Conservation (phyloP, 1,284 basidiomycete genomes). For the Ceratobasidium papillatum region DNA sequence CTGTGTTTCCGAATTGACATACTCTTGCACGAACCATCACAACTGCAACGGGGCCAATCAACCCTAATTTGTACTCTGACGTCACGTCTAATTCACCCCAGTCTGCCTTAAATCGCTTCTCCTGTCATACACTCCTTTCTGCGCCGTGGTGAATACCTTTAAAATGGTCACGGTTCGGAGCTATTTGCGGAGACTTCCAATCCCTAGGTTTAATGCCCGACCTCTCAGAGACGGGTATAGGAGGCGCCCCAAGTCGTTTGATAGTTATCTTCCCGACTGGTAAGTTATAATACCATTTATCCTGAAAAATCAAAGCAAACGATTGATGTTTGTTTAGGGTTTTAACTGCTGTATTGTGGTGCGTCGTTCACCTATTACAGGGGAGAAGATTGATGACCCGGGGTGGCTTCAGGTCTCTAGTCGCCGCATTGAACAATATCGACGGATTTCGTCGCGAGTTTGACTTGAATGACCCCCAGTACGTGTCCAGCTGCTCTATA, state of each 20-base stretch:
- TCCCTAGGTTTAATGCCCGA: constrained; percentile 23
- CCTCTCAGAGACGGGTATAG: constrained; percentile 28
- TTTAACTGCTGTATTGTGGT: constrained; percentile 30
- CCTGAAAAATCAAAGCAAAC: not conserved
- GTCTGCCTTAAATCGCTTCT: not conserved
- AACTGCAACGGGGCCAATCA: not conserved
- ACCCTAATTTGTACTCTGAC: constrained; percentile 11
- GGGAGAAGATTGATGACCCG: not conserved
- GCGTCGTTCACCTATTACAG: not conserved
- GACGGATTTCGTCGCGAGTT: constrained; percentile 38
- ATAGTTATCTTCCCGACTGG: constrained; percentile 39
- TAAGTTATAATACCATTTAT: not conserved
- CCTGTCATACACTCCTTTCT: not conserved
- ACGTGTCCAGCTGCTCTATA: not conserved
- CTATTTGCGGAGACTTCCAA: constrained; percentile 16
- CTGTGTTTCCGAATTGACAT: not conserved
- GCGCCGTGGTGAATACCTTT: no score
- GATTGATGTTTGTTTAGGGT: constrained; percentile 9
- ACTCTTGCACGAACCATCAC: not conserved
- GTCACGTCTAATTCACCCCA: not conserved
- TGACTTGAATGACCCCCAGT: constrained; percentile 31
- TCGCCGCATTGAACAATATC: constrained; percentile 24
- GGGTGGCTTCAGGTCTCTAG: constrained; percentile 6
- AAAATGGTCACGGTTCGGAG: constrained; percentile 28
- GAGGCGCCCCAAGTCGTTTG: constrained; percentile 20